A percentile compares a stretch with the other conserved stretches of the same genome.
Evolutionary conservation across 176 grass and related monocot genomes (phyloP).

Genomic region (Bolboschoenus planiculmis): DNA sequence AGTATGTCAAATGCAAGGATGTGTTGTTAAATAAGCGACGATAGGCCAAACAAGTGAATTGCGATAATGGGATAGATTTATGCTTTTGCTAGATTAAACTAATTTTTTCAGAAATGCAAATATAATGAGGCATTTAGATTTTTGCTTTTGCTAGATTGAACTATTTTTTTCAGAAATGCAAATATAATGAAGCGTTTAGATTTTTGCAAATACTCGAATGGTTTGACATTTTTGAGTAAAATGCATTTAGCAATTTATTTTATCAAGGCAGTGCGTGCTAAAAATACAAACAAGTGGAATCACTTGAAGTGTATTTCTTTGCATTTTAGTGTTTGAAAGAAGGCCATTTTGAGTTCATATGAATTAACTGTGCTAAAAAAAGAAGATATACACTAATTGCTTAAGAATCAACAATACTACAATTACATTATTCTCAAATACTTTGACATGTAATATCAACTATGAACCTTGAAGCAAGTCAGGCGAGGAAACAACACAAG

Average conservation of each 20-base stretch:
- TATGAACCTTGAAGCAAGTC: conserved; percentile 89
- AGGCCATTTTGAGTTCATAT: not conserved
- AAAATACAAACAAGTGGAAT: not conserved
- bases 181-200: too few species aligned
- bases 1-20: too few species aligned
- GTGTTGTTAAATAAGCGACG: too few species aligned
- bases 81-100: too few species aligned
- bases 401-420: not conserved
- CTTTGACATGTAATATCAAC: conserved; percentile 18
- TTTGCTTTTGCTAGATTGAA: too few species aligned
- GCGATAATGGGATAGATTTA: too few species aligned
- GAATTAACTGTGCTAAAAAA: not conserved
- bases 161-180: too few species aligned
- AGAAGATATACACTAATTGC: not conserved
- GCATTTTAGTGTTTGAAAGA: not conserved
- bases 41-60: too few species aligned
- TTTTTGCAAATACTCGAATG: too few species aligned
- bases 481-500: conserved; percentile 46
- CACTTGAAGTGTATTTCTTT: not conserved
- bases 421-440: not conserved
- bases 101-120: too few species aligned
- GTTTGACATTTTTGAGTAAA: not conserved
- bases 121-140: too few species aligned
- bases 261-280: not conserved
- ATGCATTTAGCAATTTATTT: not conserved